Evolutionary conservation across 148 eudicot species (phyloP).

Genomic region (Fagopyrum homotropicum): DNA sequence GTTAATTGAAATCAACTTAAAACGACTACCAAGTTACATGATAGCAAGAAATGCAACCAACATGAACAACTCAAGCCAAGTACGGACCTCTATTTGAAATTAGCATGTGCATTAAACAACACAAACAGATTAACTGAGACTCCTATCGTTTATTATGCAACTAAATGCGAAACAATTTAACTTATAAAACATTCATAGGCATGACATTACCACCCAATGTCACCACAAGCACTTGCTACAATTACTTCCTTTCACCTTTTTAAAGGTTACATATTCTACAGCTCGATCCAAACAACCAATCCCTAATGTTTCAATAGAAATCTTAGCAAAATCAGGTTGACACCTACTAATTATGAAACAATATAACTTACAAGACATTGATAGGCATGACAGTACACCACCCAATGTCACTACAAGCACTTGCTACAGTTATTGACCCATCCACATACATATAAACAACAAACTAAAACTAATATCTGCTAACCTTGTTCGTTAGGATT

Average conservation of each 20-base stretch:
- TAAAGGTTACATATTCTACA: neutral
- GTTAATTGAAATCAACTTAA: neutral
- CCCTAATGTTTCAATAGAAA: too few relatives aligned
- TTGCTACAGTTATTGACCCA: neutral
- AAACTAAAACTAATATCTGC: too few relatives aligned
- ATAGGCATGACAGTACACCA: neutral
- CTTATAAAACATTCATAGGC: neutral
- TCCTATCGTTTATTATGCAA: neutral
- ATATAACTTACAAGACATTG: neutral
- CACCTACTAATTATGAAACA: neutral
- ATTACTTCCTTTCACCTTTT: neutral
- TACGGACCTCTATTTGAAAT: neutral
- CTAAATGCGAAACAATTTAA: neutral
- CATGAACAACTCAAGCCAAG: neutral
- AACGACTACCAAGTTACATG: neutral
- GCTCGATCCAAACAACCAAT: too few relatives aligned
- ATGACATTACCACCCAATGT: neutral
- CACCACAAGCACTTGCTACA: neutral
- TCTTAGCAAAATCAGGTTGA: too few relatives aligned
- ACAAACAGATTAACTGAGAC: neutral
- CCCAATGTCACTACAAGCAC: neutral
- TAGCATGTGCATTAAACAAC: neutral
- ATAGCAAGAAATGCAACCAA: neutral
- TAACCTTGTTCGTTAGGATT: too few relatives aligned
- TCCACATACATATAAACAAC: too few relatives aligned